Base-by-base conservation (phyloP, 306 rosid genomes). In the Amphicarpaea edgeworthii region DNA sequence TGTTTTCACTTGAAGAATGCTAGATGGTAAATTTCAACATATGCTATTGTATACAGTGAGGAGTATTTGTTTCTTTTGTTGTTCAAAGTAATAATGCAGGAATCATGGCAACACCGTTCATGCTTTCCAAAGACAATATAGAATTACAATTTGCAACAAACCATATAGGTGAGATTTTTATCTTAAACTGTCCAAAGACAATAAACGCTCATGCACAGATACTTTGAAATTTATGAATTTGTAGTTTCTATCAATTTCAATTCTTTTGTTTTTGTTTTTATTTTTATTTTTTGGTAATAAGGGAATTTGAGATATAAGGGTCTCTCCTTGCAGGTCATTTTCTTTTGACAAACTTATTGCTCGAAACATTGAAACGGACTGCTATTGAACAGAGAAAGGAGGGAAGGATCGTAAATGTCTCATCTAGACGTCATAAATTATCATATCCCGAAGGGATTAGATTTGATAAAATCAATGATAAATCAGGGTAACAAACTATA, bases 81-180 rank as follows among this genome's bases (percentile, higher is more conserved):
- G 11, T 72, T 65, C 67, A 71, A 84, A 88, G 97, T 79, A 93
- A 93, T 72, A 90, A 92, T 84, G 92, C 96, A 81, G 96, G 96
- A 85, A 74, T 88, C 51, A 88, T 90, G 96, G 93, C 93, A 43
- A 81, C 87, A 19, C 90, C 92, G 3, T 92, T 86, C 85, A 62
- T 30, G 79, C 93, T 88, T 80, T 92, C 96, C 55, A 84, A 84
- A 71, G 96, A 92, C 79, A 84, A 84, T 37, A 86, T 88, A 77
- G 97, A 92, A 77, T 81, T 88, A 75, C 93, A 90, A 58, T 88
- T 92, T 78, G 97, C 93, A 3, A 92, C 93, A 43, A 93, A 90
- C 73, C 93, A 93, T 65, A 1, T 86, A 17, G 96, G 97, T 86
- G 63, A 55, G 75, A 67, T 28, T 77, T 73, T 1, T 15, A 62